Evolutionary conservation across 331 rosid species (phyloP).

Genomic region (Pyrus hybrid): DNA sequence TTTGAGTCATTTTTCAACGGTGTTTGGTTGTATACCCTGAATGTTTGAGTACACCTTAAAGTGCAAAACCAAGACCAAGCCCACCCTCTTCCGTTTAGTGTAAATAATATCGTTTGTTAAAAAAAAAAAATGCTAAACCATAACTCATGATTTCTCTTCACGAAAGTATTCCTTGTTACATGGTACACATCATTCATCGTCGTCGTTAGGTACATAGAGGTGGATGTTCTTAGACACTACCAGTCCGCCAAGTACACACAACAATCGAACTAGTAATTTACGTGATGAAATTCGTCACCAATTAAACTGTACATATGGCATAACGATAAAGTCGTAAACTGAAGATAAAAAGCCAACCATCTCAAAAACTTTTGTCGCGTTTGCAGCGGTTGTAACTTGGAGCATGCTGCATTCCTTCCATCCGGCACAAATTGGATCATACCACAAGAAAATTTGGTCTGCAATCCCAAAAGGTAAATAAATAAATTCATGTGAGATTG

Average conservation of each 20-base stretch:
- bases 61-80: too few relatives aligned
- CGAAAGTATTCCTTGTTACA: not conserved
- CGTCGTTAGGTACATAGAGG: not conserved
- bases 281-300: conserved; percentile 10
- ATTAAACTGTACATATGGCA: conserved; percentile 27
- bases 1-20: too few relatives aligned
- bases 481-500: not conserved
- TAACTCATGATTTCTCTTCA: not conserved
- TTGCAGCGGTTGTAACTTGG: conserved; percentile 28
- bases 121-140: not conserved
- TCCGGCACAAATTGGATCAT: conserved; percentile 37
- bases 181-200: not conserved
- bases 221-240: not conserved
- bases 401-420: conserved; percentile 33
- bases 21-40: too few relatives aligned
- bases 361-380: conserved; percentile 27
- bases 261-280: not conserved
- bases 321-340: conserved; percentile 25
- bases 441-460: conserved; percentile 16
- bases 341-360: conserved; percentile 17
- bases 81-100: accelerated
- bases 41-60: too few relatives aligned
- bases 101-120: too few relatives aligned
- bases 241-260: not conserved
- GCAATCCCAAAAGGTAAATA: not conserved